A percentile compares a stretch with the other conserved stretches of the same genome.
Conservation (phyloP, 345 rosid species). For the Eucalyptus paniculata region DNA sequence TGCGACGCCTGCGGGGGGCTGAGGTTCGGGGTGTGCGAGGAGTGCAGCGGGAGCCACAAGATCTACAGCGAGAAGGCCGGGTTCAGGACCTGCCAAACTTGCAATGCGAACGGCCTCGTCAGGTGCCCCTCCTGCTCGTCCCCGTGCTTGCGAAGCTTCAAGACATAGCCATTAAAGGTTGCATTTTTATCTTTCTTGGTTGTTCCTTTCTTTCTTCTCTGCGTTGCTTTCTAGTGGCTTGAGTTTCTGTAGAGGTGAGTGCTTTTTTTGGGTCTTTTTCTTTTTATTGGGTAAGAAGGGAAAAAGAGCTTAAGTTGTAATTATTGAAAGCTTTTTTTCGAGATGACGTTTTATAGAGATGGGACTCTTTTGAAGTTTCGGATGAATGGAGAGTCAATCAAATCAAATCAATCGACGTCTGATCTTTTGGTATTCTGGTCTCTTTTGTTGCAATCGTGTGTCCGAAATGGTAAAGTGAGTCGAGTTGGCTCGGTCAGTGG, state of each 20-base stretch:
- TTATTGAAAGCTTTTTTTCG: neutral
- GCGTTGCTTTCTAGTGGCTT: neutral
- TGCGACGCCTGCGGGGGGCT: constrained; percentile 29
- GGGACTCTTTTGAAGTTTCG: neutral
- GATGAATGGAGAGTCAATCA: neutral
- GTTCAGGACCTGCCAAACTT: constrained; percentile 15
- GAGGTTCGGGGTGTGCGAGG: constrained; percentile 18
- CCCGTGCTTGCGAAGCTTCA: neutral
- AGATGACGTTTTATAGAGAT: neutral
- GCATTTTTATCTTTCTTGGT: neutral
- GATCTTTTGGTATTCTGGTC: neutral
- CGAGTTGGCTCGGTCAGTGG: neutral
- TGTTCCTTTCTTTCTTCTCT: neutral
- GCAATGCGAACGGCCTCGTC: constrained; percentile 27
- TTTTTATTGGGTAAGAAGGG: neutral
- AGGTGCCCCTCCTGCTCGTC: constrained; percentile 20
- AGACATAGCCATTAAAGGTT: neutral
- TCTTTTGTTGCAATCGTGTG: neutral
- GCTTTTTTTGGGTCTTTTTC: neutral
- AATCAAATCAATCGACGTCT: neutral
- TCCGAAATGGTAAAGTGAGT: neutral
- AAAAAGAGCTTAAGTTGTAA: neutral
- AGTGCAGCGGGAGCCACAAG: constrained; percentile 42
- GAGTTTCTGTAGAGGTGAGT: neutral
- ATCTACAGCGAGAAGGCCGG: constrained; percentile 15